Evolutionary conservation across 768 basidiomycete genomes (phyloP).

Genomic region (Amanita muscaria): DNA sequence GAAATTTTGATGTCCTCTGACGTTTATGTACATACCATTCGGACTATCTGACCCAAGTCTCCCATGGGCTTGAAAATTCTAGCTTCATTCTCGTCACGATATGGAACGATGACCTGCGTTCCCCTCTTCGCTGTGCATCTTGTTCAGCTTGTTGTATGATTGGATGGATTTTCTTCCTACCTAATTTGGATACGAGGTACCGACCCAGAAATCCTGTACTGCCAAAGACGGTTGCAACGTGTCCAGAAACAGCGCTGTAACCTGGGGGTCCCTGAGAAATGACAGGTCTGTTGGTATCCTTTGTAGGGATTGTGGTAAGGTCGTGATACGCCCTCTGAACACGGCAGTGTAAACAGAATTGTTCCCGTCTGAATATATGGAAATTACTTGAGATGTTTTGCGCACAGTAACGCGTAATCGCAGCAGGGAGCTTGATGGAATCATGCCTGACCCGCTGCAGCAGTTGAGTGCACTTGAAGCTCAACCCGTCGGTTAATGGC

Average conservation of each 20-base stretch:
- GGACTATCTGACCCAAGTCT: conserved; percentile 92
- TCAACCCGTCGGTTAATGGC: conserved; percentile 33
- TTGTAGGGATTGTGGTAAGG: conserved; percentile 47
- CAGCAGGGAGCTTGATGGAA: conserved; percentile 39
- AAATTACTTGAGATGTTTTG: conserved; percentile 17
- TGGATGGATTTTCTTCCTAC: conserved; percentile 32
- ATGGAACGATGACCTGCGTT: conserved; percentile 90
- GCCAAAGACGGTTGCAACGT: conserved; percentile 94
- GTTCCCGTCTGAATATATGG: conserved; percentile 34
- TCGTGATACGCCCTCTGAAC: conserved; percentile 69
- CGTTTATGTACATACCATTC: conserved; percentile 51
- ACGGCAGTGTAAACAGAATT: conserved; percentile 3
- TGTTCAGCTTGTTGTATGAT: conserved; percentile 1
- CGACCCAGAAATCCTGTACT: conserved; percentile 92
- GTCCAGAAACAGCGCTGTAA: conserved; percentile 83
- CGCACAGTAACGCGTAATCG: conserved; percentile 40
- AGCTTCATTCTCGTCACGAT: conserved; percentile 91
- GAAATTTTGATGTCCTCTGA: background rate
- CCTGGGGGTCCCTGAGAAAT: conserved; percentile 73
- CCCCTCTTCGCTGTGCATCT: conserved; percentile 68
- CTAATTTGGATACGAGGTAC: conserved; percentile 90
- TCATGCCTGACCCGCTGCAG: conserved; percentile 25
- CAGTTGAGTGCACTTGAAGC: conserved; percentile 16
- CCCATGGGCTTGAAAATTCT: conserved; percentile 88
- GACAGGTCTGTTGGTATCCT: conserved; percentile 52